Conservation (phyloP, 139 green algal genomes). For the Chlamydomonas schloesseri region DNA sequence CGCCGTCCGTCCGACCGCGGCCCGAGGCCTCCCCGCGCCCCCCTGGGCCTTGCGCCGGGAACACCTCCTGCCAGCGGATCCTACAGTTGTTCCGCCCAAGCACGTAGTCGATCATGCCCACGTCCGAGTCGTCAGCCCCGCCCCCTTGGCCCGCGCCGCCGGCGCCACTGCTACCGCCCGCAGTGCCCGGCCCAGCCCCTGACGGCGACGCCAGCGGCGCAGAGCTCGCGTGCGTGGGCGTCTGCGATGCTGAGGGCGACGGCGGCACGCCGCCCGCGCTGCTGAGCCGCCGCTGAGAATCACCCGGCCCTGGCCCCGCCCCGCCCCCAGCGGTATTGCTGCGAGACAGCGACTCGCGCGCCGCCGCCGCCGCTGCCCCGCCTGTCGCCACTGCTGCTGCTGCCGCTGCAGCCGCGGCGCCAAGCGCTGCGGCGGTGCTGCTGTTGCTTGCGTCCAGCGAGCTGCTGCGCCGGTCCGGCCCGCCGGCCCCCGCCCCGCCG, state of each 20-base stretch:
- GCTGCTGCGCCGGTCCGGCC: neutral
- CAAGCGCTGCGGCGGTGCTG: neutral
- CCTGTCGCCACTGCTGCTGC: too few relatives aligned
- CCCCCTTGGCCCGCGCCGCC: neutral
- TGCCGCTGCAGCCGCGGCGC: neutral
- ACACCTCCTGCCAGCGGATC: neutral
- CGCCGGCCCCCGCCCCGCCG: neutral
- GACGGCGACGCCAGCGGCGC: neutral
- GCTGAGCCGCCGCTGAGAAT: neutral
- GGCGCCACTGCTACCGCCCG: neutral
- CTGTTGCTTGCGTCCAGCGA: neutral
- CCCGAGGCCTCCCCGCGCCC: neutral
- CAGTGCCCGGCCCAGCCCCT: neutral
- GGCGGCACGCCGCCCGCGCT: neutral
- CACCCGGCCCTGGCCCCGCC: too few relatives aligned
- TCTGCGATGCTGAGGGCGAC: neutral
- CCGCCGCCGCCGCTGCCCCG: too few relatives aligned
- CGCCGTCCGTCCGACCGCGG: neutral
- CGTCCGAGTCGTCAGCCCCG: neutral
- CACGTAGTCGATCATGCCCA: conserved; percentile 13
- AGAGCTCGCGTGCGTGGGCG: neutral
- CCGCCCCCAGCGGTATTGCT: neutral
- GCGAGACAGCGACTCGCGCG: too few relatives aligned
- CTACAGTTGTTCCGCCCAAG: conserved; percentile 18
- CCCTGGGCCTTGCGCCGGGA: too few relatives aligned